These are phyloP conservation scores for Saturnispora ahearnii DNA, from an alignment of 805 yeast genomes.

Conservation along the genomic window DNA sequence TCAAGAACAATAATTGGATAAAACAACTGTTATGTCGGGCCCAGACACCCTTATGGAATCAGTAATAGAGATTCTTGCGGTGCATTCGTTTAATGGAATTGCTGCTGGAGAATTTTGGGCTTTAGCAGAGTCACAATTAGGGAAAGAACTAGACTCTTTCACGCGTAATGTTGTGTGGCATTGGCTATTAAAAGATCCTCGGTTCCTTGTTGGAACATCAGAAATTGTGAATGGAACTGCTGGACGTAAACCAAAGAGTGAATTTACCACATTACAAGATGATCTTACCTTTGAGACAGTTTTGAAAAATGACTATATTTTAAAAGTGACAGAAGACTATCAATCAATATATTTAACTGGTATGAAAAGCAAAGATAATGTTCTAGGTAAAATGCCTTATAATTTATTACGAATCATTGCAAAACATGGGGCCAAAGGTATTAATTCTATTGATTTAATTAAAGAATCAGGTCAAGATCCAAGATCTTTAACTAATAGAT, in stretches of 20 bases:
- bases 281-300: background rate
- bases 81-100: conserved; percentile 28
- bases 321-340: conserved; percentile 42
- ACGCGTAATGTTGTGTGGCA: conserved; percentile 29
- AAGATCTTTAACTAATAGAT: conserved; percentile 56
- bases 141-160: conserved; percentile 22
- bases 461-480: conserved; percentile 57
- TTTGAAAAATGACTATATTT: background rate
- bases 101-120: conserved; percentile 28
- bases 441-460: conserved; percentile 49
- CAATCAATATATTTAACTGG: conserved; percentile 55
- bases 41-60: conserved; percentile 31
- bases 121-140: conserved; percentile 13
- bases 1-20: background rate
- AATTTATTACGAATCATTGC: conserved; percentile 54
- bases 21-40: conserved; percentile 10
- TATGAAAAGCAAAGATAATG: conserved; percentile 39
- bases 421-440: conserved; percentile 44
- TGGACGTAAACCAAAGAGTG: background rate
- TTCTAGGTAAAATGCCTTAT: conserved; percentile 48
- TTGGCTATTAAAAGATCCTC: conserved; percentile 28
- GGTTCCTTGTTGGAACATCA: conserved; percentile 16
- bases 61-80: conserved; percentile 29
- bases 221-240: background rate
- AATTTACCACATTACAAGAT: background rate